These are phyloP conservation scores for Silene noctiflora DNA, from an alignment of 179 eudicot species.

Conservation along the genomic window DNA sequence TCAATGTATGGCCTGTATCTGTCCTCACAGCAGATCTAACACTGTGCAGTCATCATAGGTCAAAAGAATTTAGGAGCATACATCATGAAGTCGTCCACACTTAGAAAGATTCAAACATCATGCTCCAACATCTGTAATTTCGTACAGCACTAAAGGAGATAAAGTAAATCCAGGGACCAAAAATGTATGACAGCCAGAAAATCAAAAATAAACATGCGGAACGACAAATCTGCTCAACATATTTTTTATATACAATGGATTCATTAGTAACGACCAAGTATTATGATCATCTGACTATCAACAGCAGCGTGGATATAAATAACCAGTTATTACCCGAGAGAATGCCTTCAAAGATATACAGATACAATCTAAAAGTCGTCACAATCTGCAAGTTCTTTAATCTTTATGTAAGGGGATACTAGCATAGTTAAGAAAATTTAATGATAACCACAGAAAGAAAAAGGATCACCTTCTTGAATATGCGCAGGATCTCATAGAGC, in stretches of 20 bases:
- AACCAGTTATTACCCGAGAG: background rate
- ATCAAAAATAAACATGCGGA: background rate
- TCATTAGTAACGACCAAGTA: background rate
- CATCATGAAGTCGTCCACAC: conserved; percentile 46
- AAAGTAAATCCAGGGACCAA: background rate
- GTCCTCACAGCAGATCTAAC: conserved; percentile 58
- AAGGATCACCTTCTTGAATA: conserved; percentile 47
- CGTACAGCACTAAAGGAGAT: background rate
- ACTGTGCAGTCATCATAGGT: conserved; percentile 66
- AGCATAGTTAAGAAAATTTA: background rate
- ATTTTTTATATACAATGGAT: background rate
- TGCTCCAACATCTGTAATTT: conserved; percentile 36
- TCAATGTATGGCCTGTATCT: conserved; percentile 61
- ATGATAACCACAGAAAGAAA: background rate
- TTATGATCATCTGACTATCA: background rate
- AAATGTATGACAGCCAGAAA: background rate
- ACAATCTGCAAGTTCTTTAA: background rate
- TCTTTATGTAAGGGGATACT: background rate
- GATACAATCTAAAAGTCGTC: background rate
- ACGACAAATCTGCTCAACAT: background rate
- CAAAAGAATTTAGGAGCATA: conserved; percentile 59
- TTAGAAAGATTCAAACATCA: conserved; percentile 43
- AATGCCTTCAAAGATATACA: conserved; percentile 4
- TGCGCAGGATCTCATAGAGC: conserved; percentile 54
- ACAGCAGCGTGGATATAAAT: background rate